These are phyloP conservation scores for Taphrina betulina DNA, from an alignment of 1,139 yeast species.

Conservation along the genomic window DNA sequence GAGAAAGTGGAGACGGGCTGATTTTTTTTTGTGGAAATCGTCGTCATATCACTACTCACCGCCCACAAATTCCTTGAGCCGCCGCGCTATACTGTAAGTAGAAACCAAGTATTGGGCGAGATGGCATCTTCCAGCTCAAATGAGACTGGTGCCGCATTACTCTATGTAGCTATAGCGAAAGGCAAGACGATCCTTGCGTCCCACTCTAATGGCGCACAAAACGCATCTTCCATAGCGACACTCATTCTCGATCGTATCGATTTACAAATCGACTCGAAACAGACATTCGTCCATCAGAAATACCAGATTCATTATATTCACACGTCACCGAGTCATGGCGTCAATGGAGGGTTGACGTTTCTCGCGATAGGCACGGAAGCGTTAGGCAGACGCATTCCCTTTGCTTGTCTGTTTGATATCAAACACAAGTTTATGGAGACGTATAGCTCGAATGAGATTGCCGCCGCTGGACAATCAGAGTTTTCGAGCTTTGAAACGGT, in stretches of 20 bases:
- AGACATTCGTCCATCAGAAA: constrained; percentile 44
- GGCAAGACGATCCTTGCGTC: constrained; percentile 26
- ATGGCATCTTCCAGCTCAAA: neutral
- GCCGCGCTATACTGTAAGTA: neutral
- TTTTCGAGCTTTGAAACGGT: constrained; percentile 32
- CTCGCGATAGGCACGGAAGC: constrained; percentile 42
- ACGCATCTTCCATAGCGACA: constrained; percentile 16
- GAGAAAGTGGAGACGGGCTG: too few species aligned
- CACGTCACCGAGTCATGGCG: constrained; percentile 37
- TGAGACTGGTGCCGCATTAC: neutral
- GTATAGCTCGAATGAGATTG: constrained; percentile 37
- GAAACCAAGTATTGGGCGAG: neutral
- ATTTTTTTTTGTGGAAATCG: too few species aligned
- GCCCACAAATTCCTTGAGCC: too few species aligned
- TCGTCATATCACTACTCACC: too few species aligned
- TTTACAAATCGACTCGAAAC: constrained; percentile 22
- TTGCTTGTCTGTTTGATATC: constrained; percentile 43
- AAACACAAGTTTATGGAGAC: constrained; percentile 40
- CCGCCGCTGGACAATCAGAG: constrained; percentile 36
- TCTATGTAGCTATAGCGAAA: constrained; percentile 22
- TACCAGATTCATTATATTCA: constrained; percentile 45
- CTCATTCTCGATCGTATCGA: constrained; percentile 27
- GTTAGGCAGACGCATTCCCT: constrained; percentile 44
- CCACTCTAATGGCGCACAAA: constrained; percentile 27
- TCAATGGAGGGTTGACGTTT: constrained; percentile 43